Evolutionary conservation across 2,329 filamentous ascomycete species (phyloP).

Genomic region (Talaromyces sp.): DNA sequence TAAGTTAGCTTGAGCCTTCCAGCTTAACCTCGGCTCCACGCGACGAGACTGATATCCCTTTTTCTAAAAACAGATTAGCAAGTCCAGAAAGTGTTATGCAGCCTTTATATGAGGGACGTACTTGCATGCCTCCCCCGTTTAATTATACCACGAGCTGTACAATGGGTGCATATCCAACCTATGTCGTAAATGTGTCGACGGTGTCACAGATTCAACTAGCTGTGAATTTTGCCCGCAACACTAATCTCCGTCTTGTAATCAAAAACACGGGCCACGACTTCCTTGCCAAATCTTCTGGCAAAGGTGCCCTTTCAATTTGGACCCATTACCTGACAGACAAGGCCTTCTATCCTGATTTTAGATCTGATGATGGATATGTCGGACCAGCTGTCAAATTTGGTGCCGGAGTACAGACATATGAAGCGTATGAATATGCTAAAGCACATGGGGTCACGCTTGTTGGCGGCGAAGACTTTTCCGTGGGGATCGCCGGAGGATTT

Average conservation of each 20-base stretch:
- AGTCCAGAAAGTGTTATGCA: neutral
- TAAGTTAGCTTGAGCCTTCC: neutral
- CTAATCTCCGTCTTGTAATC: constrained; percentile 35
- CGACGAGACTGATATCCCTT: neutral
- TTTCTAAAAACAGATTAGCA: neutral
- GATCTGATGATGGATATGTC: neutral
- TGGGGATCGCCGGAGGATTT: constrained; percentile 57
- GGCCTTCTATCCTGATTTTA: constrained; percentile 29
- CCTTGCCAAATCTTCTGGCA: constrained; percentile 42
- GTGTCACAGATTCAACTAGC: neutral
- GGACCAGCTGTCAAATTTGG: neutral
- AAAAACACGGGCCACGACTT: constrained; percentile 53
- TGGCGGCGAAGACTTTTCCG: constrained; percentile 46
- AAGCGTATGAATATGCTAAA: constrained; percentile 28
- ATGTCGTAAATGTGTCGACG: neutral
- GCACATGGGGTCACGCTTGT: constrained; percentile 48
- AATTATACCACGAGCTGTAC: neutral
- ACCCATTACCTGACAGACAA: constrained; percentile 46
- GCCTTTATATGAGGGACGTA: neutral
- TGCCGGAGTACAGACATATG: constrained; percentile 29
- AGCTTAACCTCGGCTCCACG: neutral
- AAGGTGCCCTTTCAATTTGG: constrained; percentile 46
- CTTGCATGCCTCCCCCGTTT: neutral
- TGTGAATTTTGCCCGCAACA: constrained; percentile 5
- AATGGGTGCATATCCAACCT: neutral